These are phyloP conservation scores for Coniferiporia weirii DNA, from an alignment of 1,284 basidiomycete species.

Conservation along the genomic window DNA sequence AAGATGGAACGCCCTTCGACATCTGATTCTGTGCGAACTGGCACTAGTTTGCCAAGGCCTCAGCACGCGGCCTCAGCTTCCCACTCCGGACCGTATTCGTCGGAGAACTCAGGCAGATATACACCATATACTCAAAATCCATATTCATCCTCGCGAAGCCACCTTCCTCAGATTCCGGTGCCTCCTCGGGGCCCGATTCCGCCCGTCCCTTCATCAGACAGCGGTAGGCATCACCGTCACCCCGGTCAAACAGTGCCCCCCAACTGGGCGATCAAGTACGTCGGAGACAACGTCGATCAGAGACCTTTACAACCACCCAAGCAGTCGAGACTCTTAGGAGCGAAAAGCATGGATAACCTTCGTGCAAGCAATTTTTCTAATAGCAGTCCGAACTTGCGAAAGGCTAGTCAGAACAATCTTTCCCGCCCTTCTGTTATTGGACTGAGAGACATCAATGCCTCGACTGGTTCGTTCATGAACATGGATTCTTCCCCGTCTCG, in stretches of 20 bases:
- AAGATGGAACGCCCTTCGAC: conserved; percentile 28
- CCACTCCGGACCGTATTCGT: conserved; percentile 4
- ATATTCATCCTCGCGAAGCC: conserved; percentile 6
- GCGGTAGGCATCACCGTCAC: conserved; percentile 1
- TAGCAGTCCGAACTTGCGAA: conserved; percentile 32
- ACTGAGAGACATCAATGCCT: conserved; percentile 10
- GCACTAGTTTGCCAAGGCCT: conserved; percentile 17
- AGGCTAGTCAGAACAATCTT: conserved; percentile 10
- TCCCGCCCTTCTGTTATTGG: conserved; percentile 11
- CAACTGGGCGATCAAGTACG: conserved; percentile 25
- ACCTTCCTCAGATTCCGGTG: conserved; percentile 14
- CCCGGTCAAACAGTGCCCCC: conserved; percentile 11
- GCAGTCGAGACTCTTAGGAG: conserved; percentile 29
- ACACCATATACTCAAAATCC: neutral
- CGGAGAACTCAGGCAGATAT: neutral
- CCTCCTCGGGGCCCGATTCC: conserved; percentile 14
- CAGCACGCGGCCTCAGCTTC: conserved; percentile 10
- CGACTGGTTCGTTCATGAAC: conserved; percentile 13
- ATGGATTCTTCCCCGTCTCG: conserved; percentile 16
- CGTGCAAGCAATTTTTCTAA: conserved; percentile 37
- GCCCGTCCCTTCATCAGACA: conserved; percentile 8
- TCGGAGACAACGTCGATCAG: conserved; percentile 27
- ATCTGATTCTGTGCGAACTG: conserved; percentile 27
- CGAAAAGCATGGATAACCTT: conserved; percentile 59
- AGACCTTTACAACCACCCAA: conserved; percentile 25